A percentile compares a stretch with the other conserved stretches of the same genome.
These are phyloP conservation scores for Aspergillus flavus DNA, from an alignment of 2,329 filamentous ascomycete species.

Conservation along the genomic window DNA sequence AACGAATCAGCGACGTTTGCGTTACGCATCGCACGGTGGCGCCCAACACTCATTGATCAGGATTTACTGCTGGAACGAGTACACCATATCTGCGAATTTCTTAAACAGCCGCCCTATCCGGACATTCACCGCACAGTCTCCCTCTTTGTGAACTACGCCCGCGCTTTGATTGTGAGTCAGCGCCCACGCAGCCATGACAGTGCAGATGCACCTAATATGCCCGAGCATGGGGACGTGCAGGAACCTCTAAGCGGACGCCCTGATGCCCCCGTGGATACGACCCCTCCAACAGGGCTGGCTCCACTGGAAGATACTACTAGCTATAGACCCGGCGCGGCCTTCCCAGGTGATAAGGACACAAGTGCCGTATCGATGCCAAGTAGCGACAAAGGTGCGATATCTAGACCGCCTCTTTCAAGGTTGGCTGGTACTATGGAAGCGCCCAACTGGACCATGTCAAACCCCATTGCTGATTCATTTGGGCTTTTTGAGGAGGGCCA, in stretches of 20 bases:
- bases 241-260: background rate
- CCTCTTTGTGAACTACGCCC: conserved; percentile 40
- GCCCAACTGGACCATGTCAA: conserved; percentile 40
- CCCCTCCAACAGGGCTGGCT: conserved; percentile 1
- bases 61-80: conserved; percentile 33
- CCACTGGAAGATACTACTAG: conserved; percentile 6
- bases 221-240: conserved; percentile 13
- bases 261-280: background rate
- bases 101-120: conserved; percentile 40
- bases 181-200: conserved; percentile 14
- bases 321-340: background rate
- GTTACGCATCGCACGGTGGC: conserved; percentile 37
- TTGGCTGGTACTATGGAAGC: conserved; percentile 35
- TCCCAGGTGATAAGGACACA: conserved; percentile 17
- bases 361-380: conserved; percentile 5
- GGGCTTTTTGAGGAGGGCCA: conserved; percentile 40
- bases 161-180: conserved; percentile 35
- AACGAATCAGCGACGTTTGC: conserved; percentile 34
- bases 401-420: conserved; percentile 27
- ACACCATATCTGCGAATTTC: conserved; percentile 36
- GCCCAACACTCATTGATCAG: conserved; percentile 36
- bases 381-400: conserved; percentile 19
- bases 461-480: conserved; percentile 40
- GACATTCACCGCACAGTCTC: conserved; percentile 42
- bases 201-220: conserved; percentile 18